Base-by-base conservation (phyloP, 2,329 filamentous ascomycete species). In the Aspergillus piperis region DNA sequence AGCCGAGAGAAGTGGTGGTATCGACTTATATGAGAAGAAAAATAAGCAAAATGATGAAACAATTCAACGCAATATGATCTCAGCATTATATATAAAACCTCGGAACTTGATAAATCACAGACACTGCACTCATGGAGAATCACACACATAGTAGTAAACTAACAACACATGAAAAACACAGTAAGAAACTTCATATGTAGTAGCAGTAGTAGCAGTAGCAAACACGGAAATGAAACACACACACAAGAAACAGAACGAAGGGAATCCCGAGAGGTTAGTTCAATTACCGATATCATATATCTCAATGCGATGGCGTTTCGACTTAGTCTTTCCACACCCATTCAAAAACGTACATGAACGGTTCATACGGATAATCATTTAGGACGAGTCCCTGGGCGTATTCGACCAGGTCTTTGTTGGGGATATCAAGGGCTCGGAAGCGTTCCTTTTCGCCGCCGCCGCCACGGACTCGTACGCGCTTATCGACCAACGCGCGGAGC, bases 331-430 rank as follows among this genome's bases (percentile, higher is more conserved):
- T 65, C 66, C 68, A 71, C 42, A 59, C 65, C 71, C 71, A 73
- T 58, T 72, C 71, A 60, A 73, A 56, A 57, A 73, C 69, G 62
- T 73, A 72, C 69, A 73, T 71, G 44, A 73, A 71, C 11, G 64
- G 67, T 44, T 72, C 69, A 5, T 64, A 70, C 30, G 70, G 48
- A 54, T 70, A 71, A 13, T 69, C 69, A 23, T 59, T 63, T 10
- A 71, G 52, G 11, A 68, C 55, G 19, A 72, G 30, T 0, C 71
- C 71, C 62, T 73, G 71, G 3, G 68, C 66, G 64, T 70, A 72
- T 60, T 73, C 70, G 30, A 72, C 70, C 8, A 73, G 63, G 10
- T 71, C 67, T 6, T 59, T 49, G 53, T 66, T 65, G 3, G 70
- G 71, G 15, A 70, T 10, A 3, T 65, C 55, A 7, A 70, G 55